Evolutionary conservation across 768 basidiomycete genomes (phyloP).

Genomic region (Wakefieldia striispora): DNA sequence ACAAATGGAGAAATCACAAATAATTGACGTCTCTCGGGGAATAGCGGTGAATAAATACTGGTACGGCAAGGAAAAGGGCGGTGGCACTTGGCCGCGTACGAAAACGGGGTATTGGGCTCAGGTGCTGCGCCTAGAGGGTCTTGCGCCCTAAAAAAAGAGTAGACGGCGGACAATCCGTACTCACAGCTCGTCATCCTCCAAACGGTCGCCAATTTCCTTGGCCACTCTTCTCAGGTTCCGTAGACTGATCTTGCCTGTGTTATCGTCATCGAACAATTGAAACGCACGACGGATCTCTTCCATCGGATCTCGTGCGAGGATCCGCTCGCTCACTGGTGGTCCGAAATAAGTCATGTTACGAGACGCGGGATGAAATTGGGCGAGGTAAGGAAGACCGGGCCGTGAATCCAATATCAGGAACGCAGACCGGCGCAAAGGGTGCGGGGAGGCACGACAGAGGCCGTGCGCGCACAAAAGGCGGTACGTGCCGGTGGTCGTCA

Average conservation of each 20-base stretch:
- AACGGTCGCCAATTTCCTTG: conserved; percentile 91
- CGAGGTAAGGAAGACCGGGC: background rate
- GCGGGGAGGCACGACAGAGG: background rate
- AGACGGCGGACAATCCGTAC: conserved; percentile 33
- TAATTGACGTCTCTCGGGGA: conserved; percentile 13
- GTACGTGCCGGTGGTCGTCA: background rate
- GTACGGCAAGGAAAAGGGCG: conserved; percentile 13
- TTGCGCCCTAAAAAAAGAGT: conserved; percentile 14
- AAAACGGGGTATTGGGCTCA: conserved; percentile 29
- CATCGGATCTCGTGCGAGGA: conserved; percentile 92
- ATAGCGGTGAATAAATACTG: conserved; percentile 26
- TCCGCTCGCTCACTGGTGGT: conserved; percentile 83
- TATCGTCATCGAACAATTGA: conserved; percentile 94
- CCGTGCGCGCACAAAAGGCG: background rate
- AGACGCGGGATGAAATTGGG: background rate
- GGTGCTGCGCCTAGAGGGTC: conserved; percentile 23
- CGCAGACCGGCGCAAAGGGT: background rate
- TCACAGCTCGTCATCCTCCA: conserved; percentile 96
- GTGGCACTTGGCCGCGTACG: conserved; percentile 21
- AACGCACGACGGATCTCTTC: conserved; percentile 96
- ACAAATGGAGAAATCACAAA: conserved; percentile 7
- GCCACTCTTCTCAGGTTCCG: conserved; percentile 91
- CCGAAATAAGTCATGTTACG: conserved; percentile 19
- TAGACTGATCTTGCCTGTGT: conserved; percentile 90
- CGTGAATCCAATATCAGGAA: conserved; percentile 1